These are phyloP conservation scores for Apiotrichum siamense DNA, from an alignment of 1,284 basidiomycete species.

Conservation along the genomic window DNA sequence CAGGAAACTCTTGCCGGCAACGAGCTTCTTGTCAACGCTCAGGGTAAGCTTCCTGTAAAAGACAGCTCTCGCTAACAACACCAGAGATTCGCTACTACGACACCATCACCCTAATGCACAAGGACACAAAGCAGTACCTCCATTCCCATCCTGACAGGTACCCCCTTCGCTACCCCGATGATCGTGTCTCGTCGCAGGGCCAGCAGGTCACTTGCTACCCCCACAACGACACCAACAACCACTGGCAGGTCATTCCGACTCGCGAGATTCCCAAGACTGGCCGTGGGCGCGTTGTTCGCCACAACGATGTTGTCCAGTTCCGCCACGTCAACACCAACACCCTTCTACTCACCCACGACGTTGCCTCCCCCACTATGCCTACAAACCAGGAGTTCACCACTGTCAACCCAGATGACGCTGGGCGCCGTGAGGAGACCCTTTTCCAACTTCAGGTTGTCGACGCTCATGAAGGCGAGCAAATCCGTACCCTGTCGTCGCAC, in stretches of 20 bases:
- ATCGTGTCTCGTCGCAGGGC: slow-evolving; percentile 90
- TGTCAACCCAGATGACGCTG: slow-evolving; percentile 60
- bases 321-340: slow-evolving; percentile 80
- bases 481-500: slow-evolving; percentile 86
- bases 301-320: slow-evolving; percentile 83
- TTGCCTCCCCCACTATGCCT: slow-evolving; percentile 92
- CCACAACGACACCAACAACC: slow-evolving; percentile 66
- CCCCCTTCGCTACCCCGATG: slow-evolving; percentile 92
- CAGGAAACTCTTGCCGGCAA: slow-evolving; percentile 93
- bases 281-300: slow-evolving; percentile 77
- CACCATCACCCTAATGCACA: slow-evolving; percentile 79
- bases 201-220: slow-evolving; percentile 99
- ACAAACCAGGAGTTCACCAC: slow-evolving; percentile 99
- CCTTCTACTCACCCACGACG: slow-evolving; percentile 87
- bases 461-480: slow-evolving; percentile 66
- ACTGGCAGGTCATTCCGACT: slow-evolving; percentile 93
- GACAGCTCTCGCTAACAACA: background rate
- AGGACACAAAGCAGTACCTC: slow-evolving; percentile 83
- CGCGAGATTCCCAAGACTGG: slow-evolving; percentile 83
- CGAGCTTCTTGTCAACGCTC: slow-evolving; percentile 79
- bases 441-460: slow-evolving; percentile 72
- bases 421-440: slow-evolving; percentile 75
- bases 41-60: slow-evolving; percentile 55
- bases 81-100: slow-evolving; percentile 92
- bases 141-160: slow-evolving; percentile 89